Conservation (phyloP, 352 stramenopile genomes). For the Pythium aristosporum region DNA sequence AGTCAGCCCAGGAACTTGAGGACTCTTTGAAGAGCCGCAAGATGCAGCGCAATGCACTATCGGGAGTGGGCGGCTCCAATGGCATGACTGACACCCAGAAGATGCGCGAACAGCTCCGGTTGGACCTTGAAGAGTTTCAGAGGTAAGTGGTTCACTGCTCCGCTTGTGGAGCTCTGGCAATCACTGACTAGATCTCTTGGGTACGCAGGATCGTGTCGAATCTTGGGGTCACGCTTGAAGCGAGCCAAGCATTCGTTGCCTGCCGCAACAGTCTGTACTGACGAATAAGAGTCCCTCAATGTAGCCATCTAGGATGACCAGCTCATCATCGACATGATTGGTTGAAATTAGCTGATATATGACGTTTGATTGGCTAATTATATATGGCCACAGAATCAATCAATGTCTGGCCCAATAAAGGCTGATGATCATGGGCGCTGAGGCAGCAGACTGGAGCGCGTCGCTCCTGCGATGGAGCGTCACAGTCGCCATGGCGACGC, state of each 20-base stretch:
- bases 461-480: conserved; percentile 57
- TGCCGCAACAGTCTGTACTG: conserved; percentile 17
- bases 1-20: conserved; percentile 77
- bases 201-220: conserved; percentile 42
- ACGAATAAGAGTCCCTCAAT: background rate
- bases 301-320: conserved; percentile 19
- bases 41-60: conserved; percentile 54
- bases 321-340: conserved; percentile 16
- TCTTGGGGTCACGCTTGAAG: conserved; percentile 46
- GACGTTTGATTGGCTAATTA: conserved; percentile 45
- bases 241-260: conserved; percentile 32
- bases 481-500: conserved; percentile 54
- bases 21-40: conserved; percentile 89
- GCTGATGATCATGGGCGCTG: conserved; percentile 9
- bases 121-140: conserved; percentile 76
- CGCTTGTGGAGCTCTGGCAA: background rate
- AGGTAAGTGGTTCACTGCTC: conserved; percentile 33
- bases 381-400: conserved; percentile 9
- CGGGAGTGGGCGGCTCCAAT: conserved; percentile 25
- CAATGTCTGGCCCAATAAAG: background rate
- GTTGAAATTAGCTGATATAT: conserved; percentile 23
- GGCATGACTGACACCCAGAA: conserved; percentile 81
- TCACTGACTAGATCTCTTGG: background rate
- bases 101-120: conserved; percentile 76
- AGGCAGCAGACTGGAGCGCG: conserved; percentile 35